Conservation (phyloP, 805 yeast species). For the Pichia paraexigua region DNA sequence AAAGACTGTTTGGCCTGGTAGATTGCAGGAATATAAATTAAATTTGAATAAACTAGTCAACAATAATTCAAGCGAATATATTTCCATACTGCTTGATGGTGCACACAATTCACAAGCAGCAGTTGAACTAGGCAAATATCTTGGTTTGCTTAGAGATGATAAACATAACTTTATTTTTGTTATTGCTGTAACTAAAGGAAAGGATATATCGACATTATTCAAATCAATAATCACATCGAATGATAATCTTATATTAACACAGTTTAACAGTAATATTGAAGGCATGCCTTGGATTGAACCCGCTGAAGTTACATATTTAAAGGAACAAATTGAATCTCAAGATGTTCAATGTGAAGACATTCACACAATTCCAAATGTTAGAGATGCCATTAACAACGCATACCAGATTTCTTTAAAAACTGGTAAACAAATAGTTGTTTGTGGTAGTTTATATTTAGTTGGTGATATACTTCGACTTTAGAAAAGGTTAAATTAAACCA, state of each 20-base stretch:
- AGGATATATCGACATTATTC: constrained; percentile 47
- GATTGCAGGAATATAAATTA: constrained; percentile 52
- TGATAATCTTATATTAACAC: constrained; percentile 56
- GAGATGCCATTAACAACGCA: constrained; percentile 23
- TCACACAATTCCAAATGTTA: constrained; percentile 14
- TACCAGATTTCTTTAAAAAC: constrained; percentile 5
- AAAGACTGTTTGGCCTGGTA: constrained; percentile 74
- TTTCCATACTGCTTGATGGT: constrained; percentile 64
- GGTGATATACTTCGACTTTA: constrained; percentile 42
- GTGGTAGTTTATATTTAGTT: constrained; percentile 65
- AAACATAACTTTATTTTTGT: constrained; percentile 40
- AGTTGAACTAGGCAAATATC: constrained; percentile 50
- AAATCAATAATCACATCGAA: constrained; percentile 35
- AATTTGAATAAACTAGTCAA: constrained; percentile 10
- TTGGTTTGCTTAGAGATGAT: constrained; percentile 24
- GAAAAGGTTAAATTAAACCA: background rate
- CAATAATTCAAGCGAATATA: constrained; percentile 8
- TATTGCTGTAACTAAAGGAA: constrained; percentile 70
- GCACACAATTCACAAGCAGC: constrained; percentile 92
- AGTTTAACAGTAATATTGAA: constrained; percentile 56
- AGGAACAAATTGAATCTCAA: constrained; percentile 15
- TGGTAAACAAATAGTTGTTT: constrained; percentile 37
- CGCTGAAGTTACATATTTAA: constrained; percentile 29
- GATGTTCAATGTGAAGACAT: constrained; percentile 13
- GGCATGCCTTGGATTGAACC: constrained; percentile 92